phyloP scores from a whole-genome alignment of 768 basidiomycete species.

The Hypholoma sublateritium region DNA sequence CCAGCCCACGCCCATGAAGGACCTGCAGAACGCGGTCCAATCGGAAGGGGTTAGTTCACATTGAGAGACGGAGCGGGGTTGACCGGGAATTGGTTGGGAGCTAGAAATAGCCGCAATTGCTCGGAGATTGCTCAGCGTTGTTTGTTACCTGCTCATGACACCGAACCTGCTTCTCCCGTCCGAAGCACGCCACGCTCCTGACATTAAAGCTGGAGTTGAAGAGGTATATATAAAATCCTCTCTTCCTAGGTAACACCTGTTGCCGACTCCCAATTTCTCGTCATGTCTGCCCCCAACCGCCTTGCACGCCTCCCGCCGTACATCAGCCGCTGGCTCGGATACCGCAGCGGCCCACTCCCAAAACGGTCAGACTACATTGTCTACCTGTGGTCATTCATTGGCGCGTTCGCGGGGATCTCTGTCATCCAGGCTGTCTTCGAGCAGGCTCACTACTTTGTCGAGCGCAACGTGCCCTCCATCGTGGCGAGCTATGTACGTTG shows the following conservation, averaged over 20 bases:
- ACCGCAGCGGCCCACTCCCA: slow-evolving; percentile 33
- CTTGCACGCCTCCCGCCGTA: slow-evolving; percentile 36
- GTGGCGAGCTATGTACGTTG: slow-evolving; percentile 47
- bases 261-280: no score
- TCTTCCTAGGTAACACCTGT: no score
- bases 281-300: slow-evolving; percentile 14
- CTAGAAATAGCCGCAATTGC: background rate
- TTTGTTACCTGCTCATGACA: background rate
- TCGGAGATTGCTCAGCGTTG: background rate
- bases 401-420: slow-evolving; percentile 49
- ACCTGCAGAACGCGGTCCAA: no score
- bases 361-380: slow-evolving; percentile 33
- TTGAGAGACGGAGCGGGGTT: no score
- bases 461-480: slow-evolving; percentile 44
- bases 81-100: background rate
- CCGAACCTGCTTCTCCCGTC: background rate
- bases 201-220: no score
- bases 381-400: slow-evolving; percentile 55
- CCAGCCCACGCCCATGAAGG: no score
- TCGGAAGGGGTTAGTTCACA: no score
- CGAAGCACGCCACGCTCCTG: background rate
- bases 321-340: slow-evolving; percentile 45
- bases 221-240: background rate
- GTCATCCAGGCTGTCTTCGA: slow-evolving; percentile 50
- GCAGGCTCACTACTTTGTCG: slow-evolving; percentile 46